Evolutionary conservation across 345 rosid species (phyloP).

Genomic region (Sonneratia alba): DNA sequence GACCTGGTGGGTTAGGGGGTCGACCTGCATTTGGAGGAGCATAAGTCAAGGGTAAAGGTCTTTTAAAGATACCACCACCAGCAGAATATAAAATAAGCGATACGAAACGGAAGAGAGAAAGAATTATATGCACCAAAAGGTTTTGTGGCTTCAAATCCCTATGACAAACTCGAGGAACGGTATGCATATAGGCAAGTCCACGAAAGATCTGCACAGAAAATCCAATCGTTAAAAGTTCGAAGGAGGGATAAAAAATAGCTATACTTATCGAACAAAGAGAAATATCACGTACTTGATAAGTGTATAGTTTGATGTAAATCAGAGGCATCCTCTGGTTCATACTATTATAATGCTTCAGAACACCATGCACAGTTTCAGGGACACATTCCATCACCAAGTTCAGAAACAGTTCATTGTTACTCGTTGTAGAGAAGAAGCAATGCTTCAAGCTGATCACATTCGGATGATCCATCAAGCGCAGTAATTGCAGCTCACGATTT

Average conservation of each 20-base stretch:
- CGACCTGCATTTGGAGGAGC: slow-evolving; percentile 22
- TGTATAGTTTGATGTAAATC: slow-evolving; percentile 64
- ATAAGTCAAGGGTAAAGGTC: not conserved
- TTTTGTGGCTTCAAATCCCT: slow-evolving; percentile 39
- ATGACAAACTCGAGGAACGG: slow-evolving; percentile 30
- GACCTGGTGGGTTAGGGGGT: slow-evolving; percentile 46
- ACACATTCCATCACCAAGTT: slow-evolving; percentile 85
- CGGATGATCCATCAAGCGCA: slow-evolving; percentile 81
- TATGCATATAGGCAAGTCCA: slow-evolving; percentile 31
- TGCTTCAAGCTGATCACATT: slow-evolving; percentile 74
- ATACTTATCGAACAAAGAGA: not conserved
- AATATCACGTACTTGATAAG: slow-evolving; percentile 51
- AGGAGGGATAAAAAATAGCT: not conserved
- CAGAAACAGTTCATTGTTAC: slow-evolving; percentile 59
- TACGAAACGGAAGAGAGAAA: not conserved
- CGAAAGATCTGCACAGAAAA: slow-evolving; percentile 22
- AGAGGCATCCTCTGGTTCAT: slow-evolving; percentile 71
- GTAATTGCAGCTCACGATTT: slow-evolving; percentile 65
- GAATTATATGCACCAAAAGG: slow-evolving; percentile 18
- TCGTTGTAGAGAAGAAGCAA: slow-evolving; percentile 79
- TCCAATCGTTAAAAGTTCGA: slow-evolving; percentile 6
- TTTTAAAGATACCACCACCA: not conserved
- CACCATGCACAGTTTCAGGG: slow-evolving; percentile 60
- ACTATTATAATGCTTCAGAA: slow-evolving; percentile 52
- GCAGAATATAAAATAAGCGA: not conserved